These are phyloP conservation scores for Agrostemma githago DNA, from an alignment of 148 eudicot species.

Conservation along the genomic window DNA sequence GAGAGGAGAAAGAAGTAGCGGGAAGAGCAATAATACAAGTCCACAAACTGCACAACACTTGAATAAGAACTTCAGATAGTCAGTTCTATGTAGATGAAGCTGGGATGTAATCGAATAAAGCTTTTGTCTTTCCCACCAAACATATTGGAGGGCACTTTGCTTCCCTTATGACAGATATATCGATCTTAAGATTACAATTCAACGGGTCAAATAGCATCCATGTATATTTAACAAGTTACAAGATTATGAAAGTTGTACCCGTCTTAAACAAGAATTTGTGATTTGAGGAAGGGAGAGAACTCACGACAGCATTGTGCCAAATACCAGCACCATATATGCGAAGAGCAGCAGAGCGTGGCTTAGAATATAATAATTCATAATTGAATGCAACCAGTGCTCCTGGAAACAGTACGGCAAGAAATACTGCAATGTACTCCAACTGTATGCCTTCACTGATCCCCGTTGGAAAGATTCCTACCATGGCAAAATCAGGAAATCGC, in stretches of 20 bases:
- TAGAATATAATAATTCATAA: conserved; percentile 50
- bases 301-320: conserved; percentile 93
- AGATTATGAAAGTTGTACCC: too few species aligned
- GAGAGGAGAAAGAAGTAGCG: conserved; percentile 63
- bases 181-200: too few species aligned
- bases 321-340: conserved; percentile 95
- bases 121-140: neutral
- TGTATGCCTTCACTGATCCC: conserved; percentile 88
- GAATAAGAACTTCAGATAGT: conserved; percentile 23
- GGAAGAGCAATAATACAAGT: conserved; percentile 63
- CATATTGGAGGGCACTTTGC: neutral
- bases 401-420: conserved; percentile 79
- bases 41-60: conserved; percentile 85
- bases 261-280: too few species aligned
- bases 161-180: too few species aligned
- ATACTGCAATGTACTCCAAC: conserved; percentile 74
- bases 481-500: conserved; percentile 35
- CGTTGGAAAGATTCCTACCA: conserved; percentile 33
- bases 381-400: conserved; percentile 91
- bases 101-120: neutral
- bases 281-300: conserved; percentile 17
- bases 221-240: too few species aligned
- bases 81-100: conserved; percentile 21
- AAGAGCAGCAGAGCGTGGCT: conserved; percentile 60
- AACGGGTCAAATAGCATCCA: too few species aligned